phyloP scores from a whole-genome alignment of 352 stramenopile genomes.

The Nothophytophthora sp. region DNA sequence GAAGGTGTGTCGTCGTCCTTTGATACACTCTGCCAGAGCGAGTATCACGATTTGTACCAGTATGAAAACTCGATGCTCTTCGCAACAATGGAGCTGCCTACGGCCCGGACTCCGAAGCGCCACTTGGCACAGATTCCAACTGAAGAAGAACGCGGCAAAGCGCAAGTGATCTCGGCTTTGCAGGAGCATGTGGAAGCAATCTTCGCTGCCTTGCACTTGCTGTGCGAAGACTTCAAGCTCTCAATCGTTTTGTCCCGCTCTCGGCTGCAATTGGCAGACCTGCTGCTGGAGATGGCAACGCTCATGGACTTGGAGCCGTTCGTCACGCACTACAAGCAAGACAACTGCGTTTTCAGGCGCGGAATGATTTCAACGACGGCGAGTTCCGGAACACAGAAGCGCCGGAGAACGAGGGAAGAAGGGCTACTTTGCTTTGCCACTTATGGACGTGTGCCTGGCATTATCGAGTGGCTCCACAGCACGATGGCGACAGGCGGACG shows the following conservation, averaged over 20 bases:
- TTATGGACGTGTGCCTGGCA: constrained; percentile 44
- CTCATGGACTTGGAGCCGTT: constrained; percentile 36
- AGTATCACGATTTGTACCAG: constrained; percentile 49
- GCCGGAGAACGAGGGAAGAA: not conserved
- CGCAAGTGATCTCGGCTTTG: constrained; percentile 8
- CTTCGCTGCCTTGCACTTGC: constrained; percentile 59
- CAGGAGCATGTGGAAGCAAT: constrained; percentile 19
- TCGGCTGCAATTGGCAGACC: constrained; percentile 31
- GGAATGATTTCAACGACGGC: not conserved
- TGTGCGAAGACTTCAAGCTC: constrained; percentile 73
- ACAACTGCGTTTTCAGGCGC: constrained; percentile 26
- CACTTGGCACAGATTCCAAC: not conserved
- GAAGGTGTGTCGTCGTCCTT: constrained; percentile 29
- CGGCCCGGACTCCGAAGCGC: not conserved
- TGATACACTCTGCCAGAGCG: constrained; percentile 37
- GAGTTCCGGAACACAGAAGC: not conserved
- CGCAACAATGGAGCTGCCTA: constrained; percentile 30
- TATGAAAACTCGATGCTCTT: constrained; percentile 46
- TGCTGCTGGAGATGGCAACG: constrained; percentile 39
- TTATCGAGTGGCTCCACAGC: constrained; percentile 53
- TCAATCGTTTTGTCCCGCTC: constrained; percentile 33
- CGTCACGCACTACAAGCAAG: constrained; percentile 52
- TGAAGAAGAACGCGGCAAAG: not conserved
- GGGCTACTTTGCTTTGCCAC: constrained; percentile 21
- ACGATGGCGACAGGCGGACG: constrained; percentile 15